A percentile compares a stretch with the other conserved stretches of the same genome.
Conservation (phyloP, 2,329 filamentous ascomycete genomes). For the Phyllosticta citrichinensis region DNA sequence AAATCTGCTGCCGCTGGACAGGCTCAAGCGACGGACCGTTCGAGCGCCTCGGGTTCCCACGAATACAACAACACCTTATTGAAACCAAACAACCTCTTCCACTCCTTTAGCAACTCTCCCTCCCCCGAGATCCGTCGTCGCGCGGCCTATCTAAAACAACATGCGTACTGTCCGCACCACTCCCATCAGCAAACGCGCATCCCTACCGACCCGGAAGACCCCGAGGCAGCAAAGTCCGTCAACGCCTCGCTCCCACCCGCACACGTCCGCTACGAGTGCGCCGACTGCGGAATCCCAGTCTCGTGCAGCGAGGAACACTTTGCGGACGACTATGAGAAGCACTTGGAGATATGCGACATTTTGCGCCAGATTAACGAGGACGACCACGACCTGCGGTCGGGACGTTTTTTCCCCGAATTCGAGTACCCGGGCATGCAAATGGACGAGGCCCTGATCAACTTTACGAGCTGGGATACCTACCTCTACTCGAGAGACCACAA, state of each 20-base stretch:
- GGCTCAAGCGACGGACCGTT: not conserved
- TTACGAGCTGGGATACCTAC: slow-evolving; percentile 98
- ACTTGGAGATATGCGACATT: slow-evolving; percentile 86
- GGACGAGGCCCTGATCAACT: slow-evolving; percentile 87
- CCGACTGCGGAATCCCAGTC: slow-evolving; percentile 87
- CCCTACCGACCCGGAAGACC: slow-evolving; percentile 53
- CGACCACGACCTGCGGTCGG: slow-evolving; percentile 86
- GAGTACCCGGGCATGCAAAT: slow-evolving; percentile 82
- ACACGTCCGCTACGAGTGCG: slow-evolving; percentile 88
- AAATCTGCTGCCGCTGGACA: not conserved
- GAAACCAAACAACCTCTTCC: slow-evolving; percentile 75
- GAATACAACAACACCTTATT: slow-evolving; percentile 34
- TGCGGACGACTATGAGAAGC: slow-evolving; percentile 89
- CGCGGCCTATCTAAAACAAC: slow-evolving; percentile 83
- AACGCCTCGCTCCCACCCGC: slow-evolving; percentile 55
- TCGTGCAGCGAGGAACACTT: slow-evolving; percentile 94
- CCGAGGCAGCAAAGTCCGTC: slow-evolving; percentile 48
- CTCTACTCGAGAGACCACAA: slow-evolving; percentile 86
- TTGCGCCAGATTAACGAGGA: slow-evolving; percentile 93
- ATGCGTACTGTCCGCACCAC: slow-evolving; percentile 88
- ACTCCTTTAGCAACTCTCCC: slow-evolving; percentile 81
- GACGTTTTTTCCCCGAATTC: slow-evolving; percentile 87
- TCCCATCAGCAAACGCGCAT: slow-evolving; percentile 68
- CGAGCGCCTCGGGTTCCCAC: not conserved
- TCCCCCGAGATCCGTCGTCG: slow-evolving; percentile 78